Evolutionary conservation across 2,329 filamentous ascomycete genomes (phyloP).

Genomic region (Sclerotiophoma versabilis): DNA sequence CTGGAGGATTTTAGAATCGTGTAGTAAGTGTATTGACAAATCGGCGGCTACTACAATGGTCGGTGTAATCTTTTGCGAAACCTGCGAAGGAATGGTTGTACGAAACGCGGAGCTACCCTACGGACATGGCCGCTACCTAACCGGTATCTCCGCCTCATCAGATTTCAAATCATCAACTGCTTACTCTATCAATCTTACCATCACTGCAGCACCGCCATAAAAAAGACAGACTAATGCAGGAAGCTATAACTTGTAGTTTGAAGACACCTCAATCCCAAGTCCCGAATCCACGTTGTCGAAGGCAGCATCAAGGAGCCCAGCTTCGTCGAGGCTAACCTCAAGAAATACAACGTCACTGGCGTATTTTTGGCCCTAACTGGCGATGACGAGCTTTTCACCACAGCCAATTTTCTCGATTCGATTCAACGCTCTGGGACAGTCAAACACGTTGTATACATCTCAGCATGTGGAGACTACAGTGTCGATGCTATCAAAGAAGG

Average conservation of each 20-base stretch:
- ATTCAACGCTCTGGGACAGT: not conserved
- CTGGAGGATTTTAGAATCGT: slow-evolving; percentile 49
- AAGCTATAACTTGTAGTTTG: too few relatives aligned
- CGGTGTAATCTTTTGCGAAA: not conserved
- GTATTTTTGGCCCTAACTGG: not conserved
- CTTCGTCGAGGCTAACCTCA: too few relatives aligned
- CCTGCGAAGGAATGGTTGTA: too few relatives aligned
- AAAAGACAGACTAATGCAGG: too few relatives aligned
- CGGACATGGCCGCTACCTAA: too few relatives aligned
- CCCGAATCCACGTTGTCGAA: too few relatives aligned
- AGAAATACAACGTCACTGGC: too few relatives aligned
- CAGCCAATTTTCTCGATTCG: not conserved
- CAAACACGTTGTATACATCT: slow-evolving; percentile 2
- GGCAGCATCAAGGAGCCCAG: too few relatives aligned
- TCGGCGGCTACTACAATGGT: not conserved
- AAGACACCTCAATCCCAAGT: too few relatives aligned
- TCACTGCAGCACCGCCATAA: too few relatives aligned
- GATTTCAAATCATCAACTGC: not conserved
- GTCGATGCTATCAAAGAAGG: not conserved
- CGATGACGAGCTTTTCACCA: not conserved
- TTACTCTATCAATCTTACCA: too few relatives aligned
- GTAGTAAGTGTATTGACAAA: not conserved
- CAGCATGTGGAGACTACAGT: not conserved
- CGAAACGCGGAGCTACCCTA: too few relatives aligned
- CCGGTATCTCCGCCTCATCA: not conserved